Evolutionary conservation across 2,329 filamentous ascomycete species (phyloP).

Genomic region (Truncatella angustata): DNA sequence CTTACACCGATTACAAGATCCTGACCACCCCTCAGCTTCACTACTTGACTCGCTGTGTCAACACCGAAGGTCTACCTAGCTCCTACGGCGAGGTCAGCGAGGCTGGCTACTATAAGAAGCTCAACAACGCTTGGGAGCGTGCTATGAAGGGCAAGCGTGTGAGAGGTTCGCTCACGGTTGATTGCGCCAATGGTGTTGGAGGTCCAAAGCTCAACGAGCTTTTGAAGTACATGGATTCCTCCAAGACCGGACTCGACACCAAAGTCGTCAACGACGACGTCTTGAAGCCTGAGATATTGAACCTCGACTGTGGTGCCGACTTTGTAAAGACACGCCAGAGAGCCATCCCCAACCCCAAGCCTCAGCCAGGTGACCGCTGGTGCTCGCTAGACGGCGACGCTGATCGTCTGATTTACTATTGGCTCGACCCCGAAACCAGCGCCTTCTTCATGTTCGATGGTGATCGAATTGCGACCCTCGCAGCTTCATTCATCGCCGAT

Average conservation of each 20-base stretch:
- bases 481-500: constrained; percentile 90
- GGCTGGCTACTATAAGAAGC: constrained; percentile 92
- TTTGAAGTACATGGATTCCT: constrained; percentile 74
- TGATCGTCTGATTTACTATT: constrained; percentile 95
- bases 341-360: constrained; percentile 79
- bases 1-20: constrained; percentile 82
- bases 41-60: constrained; percentile 91
- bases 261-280: constrained; percentile 92
- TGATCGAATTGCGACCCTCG: constrained; percentile 92
- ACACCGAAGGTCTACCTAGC: constrained; percentile 83
- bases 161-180: constrained; percentile 74
- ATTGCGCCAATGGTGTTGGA: constrained; percentile 96
- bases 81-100: constrained; percentile 89
- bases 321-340: constrained; percentile 97
- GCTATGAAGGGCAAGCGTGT: constrained; percentile 77
- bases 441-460: constrained; percentile 91
- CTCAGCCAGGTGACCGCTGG: constrained; percentile 72
- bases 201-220: constrained; percentile 86
- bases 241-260: constrained; percentile 72
- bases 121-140: constrained; percentile 77
- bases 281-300: constrained; percentile 82
- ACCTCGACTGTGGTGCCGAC: constrained; percentile 92
- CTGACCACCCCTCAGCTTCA: constrained; percentile 97
- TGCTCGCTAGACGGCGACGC: constrained; percentile 95
- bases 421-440: constrained; percentile 71